Conservation (phyloP, 2,329 filamentous ascomycete species). For the Penicillium sp. region DNA sequence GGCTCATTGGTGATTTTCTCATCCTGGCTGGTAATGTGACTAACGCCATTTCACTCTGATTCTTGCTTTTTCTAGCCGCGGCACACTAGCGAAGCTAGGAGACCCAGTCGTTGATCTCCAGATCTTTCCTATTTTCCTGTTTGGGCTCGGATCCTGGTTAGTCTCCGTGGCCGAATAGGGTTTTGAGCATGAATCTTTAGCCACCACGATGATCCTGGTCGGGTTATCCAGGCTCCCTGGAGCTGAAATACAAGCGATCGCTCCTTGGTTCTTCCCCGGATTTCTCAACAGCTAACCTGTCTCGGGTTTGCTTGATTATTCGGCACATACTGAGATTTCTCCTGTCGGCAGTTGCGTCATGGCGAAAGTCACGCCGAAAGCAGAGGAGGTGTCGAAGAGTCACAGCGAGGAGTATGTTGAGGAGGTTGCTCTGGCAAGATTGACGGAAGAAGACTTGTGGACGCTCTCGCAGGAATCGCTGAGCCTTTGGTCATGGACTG, state of each 20-base stretch:
- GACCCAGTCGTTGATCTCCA: neutral
- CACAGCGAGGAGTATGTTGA: slow-evolving; percentile 35
- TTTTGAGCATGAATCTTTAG: neutral
- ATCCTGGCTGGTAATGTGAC: slow-evolving; percentile 5
- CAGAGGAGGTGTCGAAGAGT: slow-evolving; percentile 8
- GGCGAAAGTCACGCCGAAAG: neutral
- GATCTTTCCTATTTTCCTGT: slow-evolving; percentile 5
- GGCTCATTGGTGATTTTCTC: neutral
- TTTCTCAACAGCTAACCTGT: neutral
- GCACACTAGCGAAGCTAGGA: neutral
- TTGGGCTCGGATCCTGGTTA: slow-evolving; percentile 5
- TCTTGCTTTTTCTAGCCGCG: neutral
- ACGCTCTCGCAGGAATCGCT: slow-evolving; percentile 45
- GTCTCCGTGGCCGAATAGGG: slow-evolving; percentile 19
- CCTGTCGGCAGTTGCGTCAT: neutral
- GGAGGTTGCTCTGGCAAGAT: slow-evolving; percentile 46
- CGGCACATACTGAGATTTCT: neutral
- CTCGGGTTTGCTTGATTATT: neutral
- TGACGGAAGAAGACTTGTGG: slow-evolving; percentile 50
- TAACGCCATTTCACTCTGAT: neutral
- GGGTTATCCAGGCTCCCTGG: neutral
- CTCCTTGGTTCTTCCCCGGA: neutral
- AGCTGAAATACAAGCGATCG: neutral
- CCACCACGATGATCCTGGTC: neutral
- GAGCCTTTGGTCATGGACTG: slow-evolving; percentile 42